phyloP scores from a whole-genome alignment of 2,329 filamentous ascomycete species.

The Aspergillus pseudotamarii region DNA sequence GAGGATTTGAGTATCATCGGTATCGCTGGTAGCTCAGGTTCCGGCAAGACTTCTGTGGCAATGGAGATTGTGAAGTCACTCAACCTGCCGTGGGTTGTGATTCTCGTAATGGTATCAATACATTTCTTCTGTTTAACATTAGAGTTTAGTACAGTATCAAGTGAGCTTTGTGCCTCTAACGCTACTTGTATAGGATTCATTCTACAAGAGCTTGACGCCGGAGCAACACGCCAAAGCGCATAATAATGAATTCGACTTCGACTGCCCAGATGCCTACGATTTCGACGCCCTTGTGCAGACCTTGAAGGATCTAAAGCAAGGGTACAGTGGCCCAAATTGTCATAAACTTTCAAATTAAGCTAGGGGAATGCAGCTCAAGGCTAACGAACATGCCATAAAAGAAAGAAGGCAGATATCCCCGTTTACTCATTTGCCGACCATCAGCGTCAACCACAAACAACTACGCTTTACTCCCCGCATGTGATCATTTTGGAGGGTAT shows the following conservation, averaged over 20 bases:
- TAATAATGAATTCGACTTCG: conserved; percentile 91
- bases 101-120: conserved; percentile 80
- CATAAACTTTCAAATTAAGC: not conserved
- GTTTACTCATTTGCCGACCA: conserved; percentile 96
- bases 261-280: conserved; percentile 90
- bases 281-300: conserved; percentile 85
- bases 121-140: conserved; percentile 1
- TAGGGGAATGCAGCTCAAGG: not conserved
- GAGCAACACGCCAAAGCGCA: conserved; percentile 83
- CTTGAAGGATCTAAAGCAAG: conserved; percentile 82
- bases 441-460: conserved; percentile 75
- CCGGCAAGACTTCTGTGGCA: conserved; percentile 91
- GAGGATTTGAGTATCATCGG: conserved; percentile 95
- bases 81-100: conserved; percentile 96
- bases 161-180: conserved; percentile 19
- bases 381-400: conserved; percentile 21
- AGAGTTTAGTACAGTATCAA: conserved; percentile 13
- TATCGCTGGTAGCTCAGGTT: conserved; percentile 92
- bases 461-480: conserved; percentile 92
- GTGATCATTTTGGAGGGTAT: conserved; percentile 96
- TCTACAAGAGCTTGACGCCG: conserved; percentile 85
- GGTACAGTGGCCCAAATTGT: conserved; percentile 57
- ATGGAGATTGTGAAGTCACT: conserved; percentile 87
- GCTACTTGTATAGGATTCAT: conserved; percentile 72
- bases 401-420: conserved; percentile 74